phyloP scores from a whole-genome alignment of 1,139 yeast genomes.

The Hansenula lynferdii region DNA sequence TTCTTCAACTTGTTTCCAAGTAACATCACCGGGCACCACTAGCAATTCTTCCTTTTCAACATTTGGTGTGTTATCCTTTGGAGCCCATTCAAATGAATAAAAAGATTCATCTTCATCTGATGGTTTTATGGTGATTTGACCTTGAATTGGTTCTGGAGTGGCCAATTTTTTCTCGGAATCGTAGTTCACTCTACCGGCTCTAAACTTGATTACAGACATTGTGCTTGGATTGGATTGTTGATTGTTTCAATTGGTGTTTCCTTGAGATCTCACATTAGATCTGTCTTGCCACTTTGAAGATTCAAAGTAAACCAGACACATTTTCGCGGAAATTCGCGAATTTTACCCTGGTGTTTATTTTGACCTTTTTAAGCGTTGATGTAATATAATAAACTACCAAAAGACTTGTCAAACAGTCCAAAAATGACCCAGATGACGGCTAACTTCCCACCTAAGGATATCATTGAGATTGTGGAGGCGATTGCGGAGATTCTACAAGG shows the following conservation, averaged over 20 bases:
- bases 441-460: slow-evolving; percentile 56
- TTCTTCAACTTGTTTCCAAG: slow-evolving; percentile 69
- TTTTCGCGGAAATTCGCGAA: too few species aligned
- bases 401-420: too few species aligned
- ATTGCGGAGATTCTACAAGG: slow-evolving; percentile 53
- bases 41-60: slow-evolving; percentile 63
- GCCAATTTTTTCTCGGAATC: slow-evolving; percentile 68
- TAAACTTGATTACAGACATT: slow-evolving; percentile 42
- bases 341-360: too few species aligned
- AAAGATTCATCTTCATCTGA: slow-evolving; percentile 41
- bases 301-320: too few species aligned
- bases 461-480: slow-evolving; percentile 42
- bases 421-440: too few species aligned
- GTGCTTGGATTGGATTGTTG: neutral
- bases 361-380: too few species aligned
- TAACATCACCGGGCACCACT: slow-evolving; percentile 90
- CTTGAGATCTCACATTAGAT: too few species aligned
- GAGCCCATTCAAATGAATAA: slow-evolving; percentile 57
- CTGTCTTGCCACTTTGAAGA: slow-evolving; percentile 2
- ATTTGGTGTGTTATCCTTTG: slow-evolving; percentile 37
- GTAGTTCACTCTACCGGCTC: slow-evolving; percentile 82
- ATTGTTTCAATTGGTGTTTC: neutral
- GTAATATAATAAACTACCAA: too few species aligned
- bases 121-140: slow-evolving; percentile 61
- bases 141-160: slow-evolving; percentile 74